Evolutionary conservation across 495 filamentous ascomycete species (phyloP).

Genomic region (Hypomontagnella monticulosa): DNA sequence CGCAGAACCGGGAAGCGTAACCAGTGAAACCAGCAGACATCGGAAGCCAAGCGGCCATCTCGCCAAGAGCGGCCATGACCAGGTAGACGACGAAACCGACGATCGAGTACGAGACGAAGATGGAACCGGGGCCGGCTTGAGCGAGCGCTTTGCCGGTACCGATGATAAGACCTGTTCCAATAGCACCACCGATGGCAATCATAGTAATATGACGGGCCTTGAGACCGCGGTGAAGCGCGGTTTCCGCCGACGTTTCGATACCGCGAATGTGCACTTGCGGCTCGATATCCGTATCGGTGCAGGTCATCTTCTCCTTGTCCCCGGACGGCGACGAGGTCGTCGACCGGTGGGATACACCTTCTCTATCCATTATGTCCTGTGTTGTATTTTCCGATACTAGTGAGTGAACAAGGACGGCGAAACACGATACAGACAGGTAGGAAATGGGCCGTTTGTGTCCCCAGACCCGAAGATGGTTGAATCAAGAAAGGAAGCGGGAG

Average conservation of each 20-base stretch:
- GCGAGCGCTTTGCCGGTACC: constrained; percentile 70
- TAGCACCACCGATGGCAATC: constrained; percentile 88
- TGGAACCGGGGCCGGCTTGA: constrained; percentile 73
- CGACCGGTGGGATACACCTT: constrained; percentile 33
- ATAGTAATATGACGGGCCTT: constrained; percentile 76
- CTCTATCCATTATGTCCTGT: constrained; percentile 14
- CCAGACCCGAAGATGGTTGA: constrained; percentile 11
- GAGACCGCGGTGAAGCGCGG: constrained; percentile 67
- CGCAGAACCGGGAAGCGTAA: constrained; percentile 80
- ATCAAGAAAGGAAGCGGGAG: constrained; percentile 5
- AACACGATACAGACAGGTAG: background rate
- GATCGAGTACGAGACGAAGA: constrained; percentile 70
- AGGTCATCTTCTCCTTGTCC: constrained; percentile 34
- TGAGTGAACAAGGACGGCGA: constrained; percentile 21
- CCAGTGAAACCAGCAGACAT: constrained; percentile 66
- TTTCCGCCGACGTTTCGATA: constrained; percentile 48
- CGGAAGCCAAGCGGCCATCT: constrained; percentile 76
- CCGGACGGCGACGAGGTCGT: constrained; percentile 34
- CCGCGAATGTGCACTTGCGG: constrained; percentile 41
- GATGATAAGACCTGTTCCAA: constrained; percentile 72
- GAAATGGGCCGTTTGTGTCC: constrained; percentile 8
- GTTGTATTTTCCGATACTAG: constrained; percentile 1
- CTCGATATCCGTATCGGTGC: constrained; percentile 24
- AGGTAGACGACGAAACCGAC: constrained; percentile 61
- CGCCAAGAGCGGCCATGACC: constrained; percentile 60